Evolutionary conservation across 495 filamentous ascomycete species (phyloP), one percentile per base, ranked within the genome.

Genomic region (Platismatia glauca): DNA sequence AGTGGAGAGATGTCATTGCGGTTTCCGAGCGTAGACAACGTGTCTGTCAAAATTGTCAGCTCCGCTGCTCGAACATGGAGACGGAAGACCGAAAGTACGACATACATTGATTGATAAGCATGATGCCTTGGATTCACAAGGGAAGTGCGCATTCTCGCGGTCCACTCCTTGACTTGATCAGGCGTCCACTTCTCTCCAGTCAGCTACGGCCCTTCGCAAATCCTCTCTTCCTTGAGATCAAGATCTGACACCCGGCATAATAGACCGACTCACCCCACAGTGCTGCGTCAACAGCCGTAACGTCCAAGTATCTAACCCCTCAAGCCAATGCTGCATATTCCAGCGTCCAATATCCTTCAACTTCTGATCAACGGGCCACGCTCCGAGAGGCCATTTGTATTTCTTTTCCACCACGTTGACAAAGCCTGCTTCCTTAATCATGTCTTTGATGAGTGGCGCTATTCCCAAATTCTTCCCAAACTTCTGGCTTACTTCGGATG

Each of bases 321-420:
- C 76, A 52, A 86, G 71, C 20, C 86, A 84, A 66, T 86, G 80
- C 3, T 84, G 65, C 44, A 83, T 67, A 58, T 87, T 84, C 53
- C 80, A 84, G 62, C 77, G 74, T 66, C 87, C 87, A 29, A 89
- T 81, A 63, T 81, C 79, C 69, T 86, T 88, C 67, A 88, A 68
- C 20, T 78, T 75, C 46, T 77, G 79, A 62, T 89, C 84, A 67
- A 75, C 81, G 9, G 86, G 77, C 87, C 88, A 90, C 1, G 80
- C 78, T 2, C 86, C 86, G 61, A 87, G 77, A 13, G 87, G 88
- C 65, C 87, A 76, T 58, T 87, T 85, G 63, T 84, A 84, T 9
- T 77, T 68, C 24, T 74, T 74, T 65, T 87, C 82, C 24, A 77
- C 76, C 22, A 87, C 78, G 58, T 86, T 82, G 33, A 77, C 70